These are phyloP conservation scores for Paramecium primaurelia DNA, from an alignment of 73 alveolate species.

Conservation along the genomic window DNA sequence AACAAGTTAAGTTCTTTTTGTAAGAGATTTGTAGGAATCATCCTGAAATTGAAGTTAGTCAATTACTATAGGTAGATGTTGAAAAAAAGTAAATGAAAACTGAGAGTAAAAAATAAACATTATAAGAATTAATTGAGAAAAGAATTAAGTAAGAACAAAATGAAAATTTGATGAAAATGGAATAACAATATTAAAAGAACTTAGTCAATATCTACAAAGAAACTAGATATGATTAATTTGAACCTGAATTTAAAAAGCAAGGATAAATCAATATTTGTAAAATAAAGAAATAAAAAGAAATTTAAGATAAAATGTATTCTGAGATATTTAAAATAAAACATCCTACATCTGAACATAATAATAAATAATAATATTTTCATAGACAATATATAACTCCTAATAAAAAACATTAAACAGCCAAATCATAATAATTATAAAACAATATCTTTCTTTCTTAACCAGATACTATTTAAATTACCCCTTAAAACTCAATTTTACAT, in stretches of 20 bases:
- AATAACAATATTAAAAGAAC: background rate
- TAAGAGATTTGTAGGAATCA: background rate
- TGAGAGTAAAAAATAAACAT: background rate
- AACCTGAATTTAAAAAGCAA: background rate
- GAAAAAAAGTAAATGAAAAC: background rate
- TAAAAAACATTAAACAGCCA: background rate
- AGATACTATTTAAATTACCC: background rate
- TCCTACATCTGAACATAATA: background rate
- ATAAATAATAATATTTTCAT: background rate
- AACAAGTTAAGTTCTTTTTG: background rate
- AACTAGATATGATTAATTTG: background rate
- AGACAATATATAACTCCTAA: background rate
- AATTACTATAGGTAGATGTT: background rate
- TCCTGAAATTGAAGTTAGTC: background rate
- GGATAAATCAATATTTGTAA: constrained; percentile 2
- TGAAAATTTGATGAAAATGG: background rate
- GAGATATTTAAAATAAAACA: background rate
- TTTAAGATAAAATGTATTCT: background rate
- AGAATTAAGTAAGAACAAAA: background rate
- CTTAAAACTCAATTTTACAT: background rate
- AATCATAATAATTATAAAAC: background rate
- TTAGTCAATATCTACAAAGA: background rate
- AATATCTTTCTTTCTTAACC: constrained; percentile 15
- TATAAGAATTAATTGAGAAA: background rate
- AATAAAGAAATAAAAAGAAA: background rate